These are phyloP conservation scores for Mucor racemosus DNA, from an alignment of 371 early-diverging fungal genomes.

Conservation along the genomic window DNA sequence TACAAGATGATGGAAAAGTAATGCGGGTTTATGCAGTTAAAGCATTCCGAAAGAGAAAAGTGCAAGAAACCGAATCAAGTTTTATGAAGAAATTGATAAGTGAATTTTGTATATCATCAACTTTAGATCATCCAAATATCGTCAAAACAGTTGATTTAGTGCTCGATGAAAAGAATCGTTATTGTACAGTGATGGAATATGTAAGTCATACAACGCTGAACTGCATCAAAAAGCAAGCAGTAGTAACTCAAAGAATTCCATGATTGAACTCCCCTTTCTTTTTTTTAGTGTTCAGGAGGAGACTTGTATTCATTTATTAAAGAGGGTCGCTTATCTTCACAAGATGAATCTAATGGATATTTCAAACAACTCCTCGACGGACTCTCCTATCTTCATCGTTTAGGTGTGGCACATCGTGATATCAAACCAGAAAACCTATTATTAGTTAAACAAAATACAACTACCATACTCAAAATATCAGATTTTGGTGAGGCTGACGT, in stretches of 20 bases:
- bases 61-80: slow-evolving; percentile 57
- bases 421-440: slow-evolving; percentile 94
- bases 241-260: slow-evolving; percentile 6
- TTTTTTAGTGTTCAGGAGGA: slow-evolving; percentile 63
- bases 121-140: slow-evolving; percentile 69
- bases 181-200: slow-evolving; percentile 74
- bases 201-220: slow-evolving; percentile 28
- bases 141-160: slow-evolving; percentile 74
- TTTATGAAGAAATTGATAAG: slow-evolving; percentile 70
- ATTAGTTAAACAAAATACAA: slow-evolving; percentile 82
- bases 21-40: slow-evolving; percentile 41
- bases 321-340: slow-evolving; percentile 33
- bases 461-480: slow-evolving; percentile 86
- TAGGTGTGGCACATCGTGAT: slow-evolving; percentile 90
- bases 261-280: slow-evolving; percentile 2
- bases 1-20: slow-evolving; percentile 17
- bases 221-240: slow-evolving; percentile 2
- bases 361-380: slow-evolving; percentile 93
- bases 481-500: slow-evolving; percentile 98
- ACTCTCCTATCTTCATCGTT: slow-evolving; percentile 93
- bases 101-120: slow-evolving; percentile 75
- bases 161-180: slow-evolving; percentile 53
- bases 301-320: slow-evolving; percentile 61
- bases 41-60: slow-evolving; percentile 63
- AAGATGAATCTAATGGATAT: slow-evolving; percentile 53